Evolutionary conservation across 108 stramenopile genomes (phyloP), one percentile per base, ranked within the genome.

Genomic region (Epithemia pelagica): DNA sequence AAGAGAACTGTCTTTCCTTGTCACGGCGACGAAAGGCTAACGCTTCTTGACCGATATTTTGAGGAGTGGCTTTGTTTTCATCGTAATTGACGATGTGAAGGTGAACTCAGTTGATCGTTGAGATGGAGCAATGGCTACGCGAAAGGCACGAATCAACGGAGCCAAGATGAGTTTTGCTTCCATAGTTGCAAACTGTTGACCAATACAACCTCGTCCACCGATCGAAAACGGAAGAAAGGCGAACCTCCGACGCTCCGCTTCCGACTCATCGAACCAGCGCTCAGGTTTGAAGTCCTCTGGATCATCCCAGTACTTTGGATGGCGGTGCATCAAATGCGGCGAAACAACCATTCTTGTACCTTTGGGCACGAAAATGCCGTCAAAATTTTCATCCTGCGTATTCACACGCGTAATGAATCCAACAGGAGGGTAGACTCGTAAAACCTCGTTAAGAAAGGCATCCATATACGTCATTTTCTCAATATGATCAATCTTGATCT

Each of bases 131-230:
- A 80, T 30, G 80, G 63, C 37, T 15, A 46, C 37, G 26, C 68
- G 54, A 52, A 87, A 83, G 26, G 61, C 72, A 21, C 76, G 61
- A 5, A 84, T 63, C 27, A 87, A 58, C 1, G 72, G 72, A 18
- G 83, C 83, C 63, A 88, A 56, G 30, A 88, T 76, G 0, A 88
- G 32, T 69, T 84, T 84, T 1, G 87, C 83, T 64, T 88, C 87
- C 54, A 68, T 71, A 26, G 72, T 72, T 0, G 82, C 83, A 76
- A 88, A 85, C n/a, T 65, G 73, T 23, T 83, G 70, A 28, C 87
- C 87, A 30, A 83, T 79, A 61, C 87, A 88, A 37, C 74, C 82
- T 19, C 84, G 70, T 1, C 59, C 64, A 31, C 87, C 87, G 52
- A 68, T 73, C n/a, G 78, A 79, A 65, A 88, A 88, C 26, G 87